A percentile compares a stretch with the other conserved stretches of the same genome.
These are phyloP conservation scores for Metarhizium humberi DNA, from an alignment of 2,329 filamentous ascomycete genomes.

Conservation along the genomic window DNA sequence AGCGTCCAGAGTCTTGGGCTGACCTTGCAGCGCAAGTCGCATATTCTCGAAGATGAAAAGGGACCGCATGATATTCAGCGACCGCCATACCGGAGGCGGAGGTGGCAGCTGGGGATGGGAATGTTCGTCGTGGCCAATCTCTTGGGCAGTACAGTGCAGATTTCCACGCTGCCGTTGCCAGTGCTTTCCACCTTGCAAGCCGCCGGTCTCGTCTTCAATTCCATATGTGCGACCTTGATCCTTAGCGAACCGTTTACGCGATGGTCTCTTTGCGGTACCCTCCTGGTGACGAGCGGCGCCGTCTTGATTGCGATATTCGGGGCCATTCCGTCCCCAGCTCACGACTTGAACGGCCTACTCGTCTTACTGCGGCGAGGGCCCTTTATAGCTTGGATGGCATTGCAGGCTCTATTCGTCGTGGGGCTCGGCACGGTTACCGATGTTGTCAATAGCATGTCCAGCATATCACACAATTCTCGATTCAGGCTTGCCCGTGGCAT, in stretches of 20 bases:
- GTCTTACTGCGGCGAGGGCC: slow-evolving; percentile 60
- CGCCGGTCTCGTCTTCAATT: slow-evolving; percentile 96
- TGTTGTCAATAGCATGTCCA: slow-evolving; percentile 40
- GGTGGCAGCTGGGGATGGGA: slow-evolving; percentile 96
- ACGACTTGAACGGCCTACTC: slow-evolving; percentile 75
- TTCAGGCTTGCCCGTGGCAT: slow-evolving; percentile 74
- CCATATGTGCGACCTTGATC: slow-evolving; percentile 89
- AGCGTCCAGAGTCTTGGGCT: slow-evolving; percentile 91
- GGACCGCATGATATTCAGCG: slow-evolving; percentile 66
- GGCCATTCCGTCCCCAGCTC: slow-evolving; percentile 85
- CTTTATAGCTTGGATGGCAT: slow-evolving; percentile 83
- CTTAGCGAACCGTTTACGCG: slow-evolving; percentile 88
- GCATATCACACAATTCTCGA: slow-evolving; percentile 49
- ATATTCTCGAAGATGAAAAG: slow-evolving; percentile 96
- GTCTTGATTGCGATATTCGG: slow-evolving; percentile 89
- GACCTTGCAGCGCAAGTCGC: slow-evolving; percentile 94
- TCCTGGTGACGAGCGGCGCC: slow-evolving; percentile 82
- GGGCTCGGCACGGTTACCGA: slow-evolving; percentile 56
- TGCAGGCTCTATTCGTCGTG: slow-evolving; percentile 65
- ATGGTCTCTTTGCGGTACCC: slow-evolving; percentile 84
- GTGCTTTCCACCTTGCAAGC: slow-evolving; percentile 93
- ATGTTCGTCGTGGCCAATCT: slow-evolving; percentile 96
- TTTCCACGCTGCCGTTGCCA: slow-evolving; percentile 87
- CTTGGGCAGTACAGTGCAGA: slow-evolving; percentile 91
- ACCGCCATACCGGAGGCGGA: slow-evolving; percentile 78